A percentile compares a stretch with the other conserved stretches of the same genome.
Conservation (phyloP, 768 basidiomycete genomes). For the Exsudoporus frostii region DNA sequence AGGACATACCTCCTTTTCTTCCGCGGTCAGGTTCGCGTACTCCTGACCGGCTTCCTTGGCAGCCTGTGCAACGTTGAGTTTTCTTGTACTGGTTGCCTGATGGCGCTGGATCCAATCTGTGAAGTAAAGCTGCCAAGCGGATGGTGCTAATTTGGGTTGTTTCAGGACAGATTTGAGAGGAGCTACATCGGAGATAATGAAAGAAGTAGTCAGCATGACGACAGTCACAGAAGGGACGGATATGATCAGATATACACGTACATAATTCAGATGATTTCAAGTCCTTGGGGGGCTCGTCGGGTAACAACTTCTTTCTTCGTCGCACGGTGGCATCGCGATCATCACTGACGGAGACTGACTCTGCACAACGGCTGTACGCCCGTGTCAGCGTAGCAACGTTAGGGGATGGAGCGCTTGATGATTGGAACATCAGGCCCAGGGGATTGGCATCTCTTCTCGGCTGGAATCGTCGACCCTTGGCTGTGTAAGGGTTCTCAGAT, state of each 20-base stretch:
- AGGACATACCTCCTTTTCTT: slow-evolving; percentile 76
- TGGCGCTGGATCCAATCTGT: slow-evolving; percentile 92
- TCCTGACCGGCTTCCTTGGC: slow-evolving; percentile 93
- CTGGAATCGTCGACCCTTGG: slow-evolving; percentile 36
- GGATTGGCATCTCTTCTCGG: slow-evolving; percentile 42
- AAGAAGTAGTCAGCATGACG: slow-evolving; percentile 27
- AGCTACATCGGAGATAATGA: slow-evolving; percentile 40
- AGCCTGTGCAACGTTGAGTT: slow-evolving; percentile 92
- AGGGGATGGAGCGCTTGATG: slow-evolving; percentile 66
- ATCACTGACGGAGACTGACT: slow-evolving; percentile 56
- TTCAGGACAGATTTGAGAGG: slow-evolving; percentile 74
- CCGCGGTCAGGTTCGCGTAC: slow-evolving; percentile 72
- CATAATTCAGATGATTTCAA: slow-evolving; percentile 44
- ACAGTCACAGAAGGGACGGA: slow-evolving; percentile 27
- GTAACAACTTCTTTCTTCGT: slow-evolving; percentile 44
- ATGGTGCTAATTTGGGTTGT: slow-evolving; percentile 88
- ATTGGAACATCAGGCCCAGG: slow-evolving; percentile 60
- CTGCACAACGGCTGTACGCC: slow-evolving; percentile 63
- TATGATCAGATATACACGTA: slow-evolving; percentile 38
- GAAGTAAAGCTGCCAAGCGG: slow-evolving; percentile 96
- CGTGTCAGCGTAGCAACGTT: slow-evolving; percentile 50
- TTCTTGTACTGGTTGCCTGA: slow-evolving; percentile 73
- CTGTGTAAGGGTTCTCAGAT: slow-evolving; percentile 40
- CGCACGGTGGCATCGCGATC: slow-evolving; percentile 76
- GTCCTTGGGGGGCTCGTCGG: slow-evolving; percentile 36